These are phyloP conservation scores for Dioscorea zingiberensis DNA, from an alignment of 106 monocot species.

Conservation along the genomic window DNA sequence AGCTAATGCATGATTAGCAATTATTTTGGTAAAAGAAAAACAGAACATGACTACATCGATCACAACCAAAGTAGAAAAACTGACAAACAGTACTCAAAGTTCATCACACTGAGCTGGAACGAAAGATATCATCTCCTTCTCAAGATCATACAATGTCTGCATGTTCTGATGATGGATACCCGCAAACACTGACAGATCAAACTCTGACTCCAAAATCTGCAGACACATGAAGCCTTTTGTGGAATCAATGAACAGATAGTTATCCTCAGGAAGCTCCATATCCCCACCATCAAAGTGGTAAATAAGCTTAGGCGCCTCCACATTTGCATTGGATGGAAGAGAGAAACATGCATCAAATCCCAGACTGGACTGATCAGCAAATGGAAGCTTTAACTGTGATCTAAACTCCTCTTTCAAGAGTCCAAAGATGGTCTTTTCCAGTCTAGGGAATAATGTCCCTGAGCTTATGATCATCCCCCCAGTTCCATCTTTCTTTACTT, in stretches of 20 bases:
- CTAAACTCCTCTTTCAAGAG: conserved; percentile 52
- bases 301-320: conserved; percentile 49
- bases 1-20: too few relatives aligned
- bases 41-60: too few relatives aligned
- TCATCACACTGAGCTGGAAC: conserved; percentile 34
- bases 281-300: conserved; percentile 69
- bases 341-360: conserved; percentile 62
- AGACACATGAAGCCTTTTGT: conserved; percentile 32
- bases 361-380: conserved; percentile 32
- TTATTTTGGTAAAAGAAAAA: too few relatives aligned
- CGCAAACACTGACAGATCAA: conserved; percentile 43
- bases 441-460: conserved; percentile 55
- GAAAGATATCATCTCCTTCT: conserved; percentile 29
- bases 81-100: conserved; percentile 18
- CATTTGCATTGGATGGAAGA: conserved; percentile 8
- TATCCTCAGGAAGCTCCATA: conserved; percentile 37
- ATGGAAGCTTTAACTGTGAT: conserved; percentile 37
- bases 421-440: conserved; percentile 34
- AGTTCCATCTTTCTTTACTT: conserved; percentile 30
- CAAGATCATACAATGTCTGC: conserved; percentile 43
- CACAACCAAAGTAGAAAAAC: too few relatives aligned
- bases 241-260: conserved; percentile 36
- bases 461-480: conserved; percentile 78
- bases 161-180: conserved; percentile 60
- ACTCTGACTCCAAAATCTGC: conserved; percentile 15